Evolutionary conservation across 345 rosid genomes (phyloP).

Genomic region (Acer campestre): DNA sequence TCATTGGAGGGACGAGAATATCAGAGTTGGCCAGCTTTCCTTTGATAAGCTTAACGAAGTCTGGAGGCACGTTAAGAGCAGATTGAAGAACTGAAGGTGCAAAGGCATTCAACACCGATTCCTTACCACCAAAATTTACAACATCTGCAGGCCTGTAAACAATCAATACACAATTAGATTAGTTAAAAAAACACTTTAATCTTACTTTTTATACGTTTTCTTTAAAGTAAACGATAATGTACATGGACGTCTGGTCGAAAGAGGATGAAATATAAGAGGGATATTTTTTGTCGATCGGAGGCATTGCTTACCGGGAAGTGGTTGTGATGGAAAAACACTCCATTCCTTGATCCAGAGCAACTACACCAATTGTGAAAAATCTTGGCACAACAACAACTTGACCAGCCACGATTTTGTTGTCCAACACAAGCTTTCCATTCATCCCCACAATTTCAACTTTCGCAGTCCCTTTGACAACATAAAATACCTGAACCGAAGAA

Average conservation of each 20-base stretch:
- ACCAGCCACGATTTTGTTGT: slow-evolving; percentile 22
- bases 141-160: neutral
- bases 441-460: slow-evolving; percentile 33
- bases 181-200: too few species aligned
- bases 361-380: slow-evolving; percentile 18
- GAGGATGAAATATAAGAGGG: too few species aligned
- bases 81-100: slow-evolving; percentile 24
- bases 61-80: slow-evolving; percentile 17
- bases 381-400: slow-evolving; percentile 36
- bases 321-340: slow-evolving; percentile 26
- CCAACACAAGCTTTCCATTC: slow-evolving; percentile 26
- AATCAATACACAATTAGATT: too few species aligned
- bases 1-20: slow-evolving; percentile 24
- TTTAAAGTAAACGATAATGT: too few species aligned
- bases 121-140: slow-evolving; percentile 20
- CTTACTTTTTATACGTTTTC: too few species aligned
- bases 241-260: too few species aligned
- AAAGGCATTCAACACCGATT: slow-evolving; percentile 26
- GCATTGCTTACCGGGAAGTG: slow-evolving; percentile 10
- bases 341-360: slow-evolving; percentile 27
- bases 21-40: slow-evolving; percentile 7
- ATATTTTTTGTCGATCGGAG: too few species aligned
- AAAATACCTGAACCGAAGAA: slow-evolving; percentile 10
- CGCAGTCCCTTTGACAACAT: slow-evolving; percentile 29
- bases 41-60: slow-evolving; percentile 13